Base-by-base conservation (phyloP, 164 flowering plant species). In the Magnolia kwangsiensis region DNA sequence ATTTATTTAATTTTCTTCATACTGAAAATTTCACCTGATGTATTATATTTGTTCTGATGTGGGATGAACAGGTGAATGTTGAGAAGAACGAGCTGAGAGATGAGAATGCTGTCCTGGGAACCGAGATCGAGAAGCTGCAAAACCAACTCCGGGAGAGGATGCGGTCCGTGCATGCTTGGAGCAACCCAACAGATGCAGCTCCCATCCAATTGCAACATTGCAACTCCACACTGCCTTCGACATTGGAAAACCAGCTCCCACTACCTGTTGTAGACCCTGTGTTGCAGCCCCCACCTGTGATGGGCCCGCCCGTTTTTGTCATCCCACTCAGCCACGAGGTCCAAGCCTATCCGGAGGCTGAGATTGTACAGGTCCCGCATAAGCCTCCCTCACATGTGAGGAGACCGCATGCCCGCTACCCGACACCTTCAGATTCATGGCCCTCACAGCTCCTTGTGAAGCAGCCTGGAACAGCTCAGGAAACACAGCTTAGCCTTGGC, bases 401-500 rank as follows among this genome's bases (percentile, higher is more conserved):
- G 71, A 88, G 83, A 78, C 92, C 92, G 4, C 90, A 84, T 51
- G 82, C 92, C 45, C 82, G 92, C 18, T 89, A 89, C 72, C 90
- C 89, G 31, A 84, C 90, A 10, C 83, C 81, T 7, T 71, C 86
- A 23, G 92, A 89, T 78, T 83, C 86, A 8, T 89, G 92, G 92
- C 82, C 92, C 1, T 80, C 85, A 31, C 83, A 83, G 63, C 77
- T 89, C 67, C 86, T 87, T 24, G 79, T 50, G 16, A 61, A 72
- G 67, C 81, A 76, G 55, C 67, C 66, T 50, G 73, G 61, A 27
- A 23, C 31, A 61, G 49, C 67, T 11, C 51, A 72, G 69, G 76
- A 78, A 75, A 37, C n/a, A 72, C 50, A 23, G 75, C 67, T 63
- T 63, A 71, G 76, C 55, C 50, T 18, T 69, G 63, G 78, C 77